Evolutionary conservation across 2,329 filamentous ascomycete genomes (phyloP).

Genomic region (Penicillium sp.): DNA sequence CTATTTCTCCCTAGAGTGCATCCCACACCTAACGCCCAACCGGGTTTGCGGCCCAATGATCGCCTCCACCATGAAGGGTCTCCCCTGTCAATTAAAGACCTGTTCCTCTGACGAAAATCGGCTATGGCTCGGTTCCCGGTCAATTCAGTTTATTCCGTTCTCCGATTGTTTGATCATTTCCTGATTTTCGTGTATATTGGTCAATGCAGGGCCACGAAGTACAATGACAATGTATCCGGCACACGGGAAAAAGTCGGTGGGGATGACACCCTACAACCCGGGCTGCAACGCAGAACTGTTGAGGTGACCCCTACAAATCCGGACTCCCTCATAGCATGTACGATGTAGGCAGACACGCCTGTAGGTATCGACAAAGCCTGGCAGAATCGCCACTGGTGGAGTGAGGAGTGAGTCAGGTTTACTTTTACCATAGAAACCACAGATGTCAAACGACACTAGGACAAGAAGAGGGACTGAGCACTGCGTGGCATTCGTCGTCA

Average conservation of each 20-base stretch:
- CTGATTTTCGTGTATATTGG: background rate
- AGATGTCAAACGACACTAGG: constrained; percentile 10
- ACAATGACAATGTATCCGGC: constrained; percentile 22
- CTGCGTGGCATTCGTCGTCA: constrained; percentile 8
- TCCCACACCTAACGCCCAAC: constrained; percentile 14
- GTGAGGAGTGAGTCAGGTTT: constrained; percentile 1
- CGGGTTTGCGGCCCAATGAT: constrained; percentile 24
- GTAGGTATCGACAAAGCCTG: background rate
- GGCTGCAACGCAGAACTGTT: background rate
- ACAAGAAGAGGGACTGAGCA: constrained; percentile 7
- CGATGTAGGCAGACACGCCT: background rate
- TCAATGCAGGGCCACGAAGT: background rate
- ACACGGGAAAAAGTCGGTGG: constrained; percentile 23
- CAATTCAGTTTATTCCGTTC: background rate
- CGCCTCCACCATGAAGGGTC: constrained; percentile 15
- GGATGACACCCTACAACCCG: constrained; percentile 9
- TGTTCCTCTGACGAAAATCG: background rate
- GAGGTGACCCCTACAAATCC: background rate
- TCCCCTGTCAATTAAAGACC: constrained; percentile 2
- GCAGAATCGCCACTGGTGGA: constrained; percentile 8
- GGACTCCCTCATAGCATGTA: background rate
- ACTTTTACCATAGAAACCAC: background rate
- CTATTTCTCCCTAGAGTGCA: constrained; percentile 6
- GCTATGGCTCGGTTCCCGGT: background rate
- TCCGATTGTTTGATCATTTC: background rate